Evolutionary conservation across 75 land plant species (phyloP), one percentile per base, ranked within the genome.

Genomic region (Cunninghamia lanceolata): DNA sequence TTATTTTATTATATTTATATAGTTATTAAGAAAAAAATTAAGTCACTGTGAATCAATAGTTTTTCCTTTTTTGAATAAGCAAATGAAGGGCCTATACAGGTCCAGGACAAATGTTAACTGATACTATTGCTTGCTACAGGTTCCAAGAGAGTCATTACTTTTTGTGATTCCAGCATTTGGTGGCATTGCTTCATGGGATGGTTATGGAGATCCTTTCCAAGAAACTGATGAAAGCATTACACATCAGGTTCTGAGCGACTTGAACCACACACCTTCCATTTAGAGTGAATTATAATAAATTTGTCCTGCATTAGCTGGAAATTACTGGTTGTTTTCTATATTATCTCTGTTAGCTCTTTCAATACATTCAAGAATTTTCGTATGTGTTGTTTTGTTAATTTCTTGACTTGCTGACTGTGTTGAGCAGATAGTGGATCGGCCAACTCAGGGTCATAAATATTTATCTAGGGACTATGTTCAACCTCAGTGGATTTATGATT

Each of bases 401-500:
- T 80, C 16, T 36, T 84, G 66, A 17, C 76, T 17, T 71, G 43
- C 25, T 50, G 50, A 28, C 15, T n/a, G 11, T 81, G 36, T 9
- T 77, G 4, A 83, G 34, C 96, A 96, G 98, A 92, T 98, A 85
- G 99, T 98, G 86, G 99, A 98, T 88, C 88, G 99, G 45, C 97
- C 99, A 52, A 90, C 92, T 13, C 94, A 95, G 85, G 91, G 92
- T 28, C 97, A 93, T 77, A 93, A 75, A 52, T 93, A 90, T 89
- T 91, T 95, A 19, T 95, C 97, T 34, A 92, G 99, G 89, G 96
- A 95, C 52, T 98, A 98, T 91, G 89, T 98, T 32, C 99, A 97
- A 74, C 99, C 99, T 11, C 99, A 98, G 76, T 98, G 99, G 99
- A 90, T 96, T 40, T 98, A 88, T 91, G 99, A 98, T 86, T 94